Evolutionary conservation across 2,329 filamentous ascomycete genomes (phyloP), one percentile per base, ranked within the genome.

Genomic region (Colletotrichum coccodes): DNA sequence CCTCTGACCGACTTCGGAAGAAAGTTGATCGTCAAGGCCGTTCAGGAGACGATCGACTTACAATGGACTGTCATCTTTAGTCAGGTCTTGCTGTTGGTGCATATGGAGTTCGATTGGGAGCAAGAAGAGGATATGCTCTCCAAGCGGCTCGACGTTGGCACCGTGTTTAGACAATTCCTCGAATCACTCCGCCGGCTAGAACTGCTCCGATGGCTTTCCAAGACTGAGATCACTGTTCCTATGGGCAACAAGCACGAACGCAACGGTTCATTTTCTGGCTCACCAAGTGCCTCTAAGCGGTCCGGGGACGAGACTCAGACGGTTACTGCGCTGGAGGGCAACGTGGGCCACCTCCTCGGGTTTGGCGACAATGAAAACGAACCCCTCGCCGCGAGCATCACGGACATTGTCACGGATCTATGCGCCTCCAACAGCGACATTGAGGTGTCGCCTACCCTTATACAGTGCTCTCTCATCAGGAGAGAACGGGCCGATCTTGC

Each of bases 71-170:
- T 96, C 9, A 89, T 97, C 58, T 90, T 97, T 71, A 94, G 95
- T 75, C 88, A 98, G 66, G 83, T 98, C 3, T 86, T 96, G 3
- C 86, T 99, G 7, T 85, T 97, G 18, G 87, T 96, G 11, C 94
- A 98, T 78, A 92, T 98, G 86, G 92, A 96, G 77, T 91, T 91
- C 44, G 94, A 96, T 76, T 88, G 93, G 60, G 92, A 95, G 66
- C 88, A 90, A 72, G 90, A 91, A 47, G 90, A 94, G 46, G 88
- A 92, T 18, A 89, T 89, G 2, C 83, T 90, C 38, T 86, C 88
- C 72, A 80, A 85, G 44, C 81, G 85, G 23, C 82, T 93, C 9
- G 88, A 91, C 32, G 91, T 96, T 67, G 89, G 92, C 57, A 82
- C 84, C 1, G 89, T 95, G 40, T 95, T 92, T 80, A 82, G 89